Percentiles rank a stretch among this genome's conserved stretches.
phyloP scores from a whole-genome alignment of 108 stramenopile species.

The Pseudonitzschia pungens region DNA sequence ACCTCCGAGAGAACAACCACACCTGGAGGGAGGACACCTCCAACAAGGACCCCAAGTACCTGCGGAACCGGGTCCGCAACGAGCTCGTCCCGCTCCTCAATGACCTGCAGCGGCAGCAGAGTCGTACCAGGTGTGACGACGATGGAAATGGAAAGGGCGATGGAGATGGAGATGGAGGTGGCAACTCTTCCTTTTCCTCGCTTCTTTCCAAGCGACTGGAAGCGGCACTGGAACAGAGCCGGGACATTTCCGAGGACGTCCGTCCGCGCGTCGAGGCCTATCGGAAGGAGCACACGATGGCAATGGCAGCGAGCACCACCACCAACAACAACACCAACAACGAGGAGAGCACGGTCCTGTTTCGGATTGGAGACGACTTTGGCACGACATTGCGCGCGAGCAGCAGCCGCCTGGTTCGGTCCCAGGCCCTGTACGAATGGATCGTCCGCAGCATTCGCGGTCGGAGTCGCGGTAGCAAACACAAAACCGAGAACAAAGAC shows the following conservation, averaged over 20 bases:
- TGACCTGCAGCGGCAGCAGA: constrained; percentile 34
- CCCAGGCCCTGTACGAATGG: constrained; percentile 71
- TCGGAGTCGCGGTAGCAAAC: not conserved
- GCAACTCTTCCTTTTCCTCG: constrained; percentile 31
- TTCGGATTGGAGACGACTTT: not conserved
- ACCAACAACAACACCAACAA: too few species aligned
- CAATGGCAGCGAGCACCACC: too few species aligned
- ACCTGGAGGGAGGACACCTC: constrained; percentile 83
- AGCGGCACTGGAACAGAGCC: constrained; percentile 64
- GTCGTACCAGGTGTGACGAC: too few species aligned
- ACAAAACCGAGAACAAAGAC: not conserved
- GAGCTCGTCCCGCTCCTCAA: constrained; percentile 78
- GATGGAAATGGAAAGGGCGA: too few species aligned
- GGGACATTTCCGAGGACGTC: constrained; percentile 52
- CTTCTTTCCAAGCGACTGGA: constrained; percentile 50
- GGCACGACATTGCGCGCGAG: too few species aligned
- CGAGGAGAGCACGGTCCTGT: not conserved
- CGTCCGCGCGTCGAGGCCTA: constrained; percentile 37
- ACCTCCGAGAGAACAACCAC: constrained; percentile 33
- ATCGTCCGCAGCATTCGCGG: constrained; percentile 21
- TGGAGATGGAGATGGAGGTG: too few species aligned
- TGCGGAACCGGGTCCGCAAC: constrained; percentile 84
- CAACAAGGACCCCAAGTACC: constrained; percentile 66
- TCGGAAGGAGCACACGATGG: constrained; percentile 25
- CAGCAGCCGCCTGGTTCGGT: constrained; percentile 39